These are phyloP conservation scores for Blastosporella zonata DNA, from an alignment of 1,284 basidiomycete genomes.

Conservation along the genomic window DNA sequence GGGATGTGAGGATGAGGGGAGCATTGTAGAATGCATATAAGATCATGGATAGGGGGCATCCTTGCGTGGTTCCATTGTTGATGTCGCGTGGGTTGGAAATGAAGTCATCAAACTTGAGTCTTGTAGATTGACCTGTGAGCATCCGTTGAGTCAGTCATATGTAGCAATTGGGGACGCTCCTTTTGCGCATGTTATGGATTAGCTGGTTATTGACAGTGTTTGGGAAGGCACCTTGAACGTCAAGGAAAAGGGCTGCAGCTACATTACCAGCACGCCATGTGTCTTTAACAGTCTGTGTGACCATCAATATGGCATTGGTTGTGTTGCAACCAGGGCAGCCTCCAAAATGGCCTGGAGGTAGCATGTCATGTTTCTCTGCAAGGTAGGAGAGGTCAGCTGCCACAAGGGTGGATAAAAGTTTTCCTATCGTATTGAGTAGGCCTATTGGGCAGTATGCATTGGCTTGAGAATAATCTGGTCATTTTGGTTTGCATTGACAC, in stretches of 20 bases:
- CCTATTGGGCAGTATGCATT: too few relatives aligned
- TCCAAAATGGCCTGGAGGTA: too few relatives aligned
- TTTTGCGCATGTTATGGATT: constrained; percentile 7
- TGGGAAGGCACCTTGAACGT: constrained; percentile 40
- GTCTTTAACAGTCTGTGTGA: constrained; percentile 17
- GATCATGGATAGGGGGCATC: too few relatives aligned
- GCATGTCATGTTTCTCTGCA: too few relatives aligned
- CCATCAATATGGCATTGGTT: constrained; percentile 17
- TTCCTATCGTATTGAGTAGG: too few relatives aligned
- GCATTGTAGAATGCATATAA: too few relatives aligned
- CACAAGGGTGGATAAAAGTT: too few relatives aligned
- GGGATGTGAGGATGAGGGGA: too few relatives aligned
- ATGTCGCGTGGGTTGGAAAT: too few relatives aligned
- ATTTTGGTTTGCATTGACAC: too few relatives aligned
- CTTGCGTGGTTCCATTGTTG: too few relatives aligned
- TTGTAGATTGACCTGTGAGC: background rate
- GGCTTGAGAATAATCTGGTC: too few relatives aligned
- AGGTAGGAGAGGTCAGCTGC: background rate
- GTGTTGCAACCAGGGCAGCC: constrained; percentile 3
- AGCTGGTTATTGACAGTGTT: constrained; percentile 23
- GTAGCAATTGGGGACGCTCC: background rate
- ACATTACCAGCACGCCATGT: constrained; percentile 32
- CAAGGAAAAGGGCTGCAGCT: constrained; percentile 32
- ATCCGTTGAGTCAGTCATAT: background rate
- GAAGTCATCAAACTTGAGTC: background rate